Evolutionary conservation across 2,329 filamentous ascomycete species (phyloP), one percentile per base, ranked within the genome.

Genomic region (Kalmusia sp.): DNA sequence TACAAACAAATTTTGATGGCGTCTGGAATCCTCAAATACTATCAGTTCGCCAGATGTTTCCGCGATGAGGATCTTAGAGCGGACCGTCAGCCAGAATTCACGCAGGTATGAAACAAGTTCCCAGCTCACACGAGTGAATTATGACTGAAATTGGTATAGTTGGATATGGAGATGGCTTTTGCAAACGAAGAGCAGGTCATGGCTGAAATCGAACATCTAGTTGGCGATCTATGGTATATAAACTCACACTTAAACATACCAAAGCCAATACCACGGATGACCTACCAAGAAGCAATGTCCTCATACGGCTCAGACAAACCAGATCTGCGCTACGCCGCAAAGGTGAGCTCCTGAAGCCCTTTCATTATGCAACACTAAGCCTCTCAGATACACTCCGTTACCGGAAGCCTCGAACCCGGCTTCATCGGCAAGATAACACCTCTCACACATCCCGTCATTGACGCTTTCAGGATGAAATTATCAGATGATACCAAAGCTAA

Each of bases 1-100:
- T 99, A 98, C 72, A 99, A 99, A 77, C 95, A 99, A 77, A 91
- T 97, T 2, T 83, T 99, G 35, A 98, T 99, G 92, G 91, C 92
- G 0, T 90, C 90, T 55, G 93, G 93, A 0, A 84, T 97, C 9
- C 78, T 82, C 1, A 85, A 84, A 34, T 99, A 99, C 72, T 96
- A 89, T 74, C 95, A 99, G 67, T 92, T 97, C 76, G 96, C 95
- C 1, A 88, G 87, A 59, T 99, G 95, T 70, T 99, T 97, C 75
- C 87, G 95, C 12, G 96, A 99, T 68, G 95, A 99, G 70, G 96
- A 98, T 72, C 80, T 95, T 30, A 84, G 95, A 17, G 91, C 93
- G 1, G 96, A 99, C 72, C 83, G 95, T 34, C 95, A 99, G 69
- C 96, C 95, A 0, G 95, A 99, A 70, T 99, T 99, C 69, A 97